phyloP scores from a whole-genome alignment of 306 rosid species.

The Vigna hirtella region DNA sequence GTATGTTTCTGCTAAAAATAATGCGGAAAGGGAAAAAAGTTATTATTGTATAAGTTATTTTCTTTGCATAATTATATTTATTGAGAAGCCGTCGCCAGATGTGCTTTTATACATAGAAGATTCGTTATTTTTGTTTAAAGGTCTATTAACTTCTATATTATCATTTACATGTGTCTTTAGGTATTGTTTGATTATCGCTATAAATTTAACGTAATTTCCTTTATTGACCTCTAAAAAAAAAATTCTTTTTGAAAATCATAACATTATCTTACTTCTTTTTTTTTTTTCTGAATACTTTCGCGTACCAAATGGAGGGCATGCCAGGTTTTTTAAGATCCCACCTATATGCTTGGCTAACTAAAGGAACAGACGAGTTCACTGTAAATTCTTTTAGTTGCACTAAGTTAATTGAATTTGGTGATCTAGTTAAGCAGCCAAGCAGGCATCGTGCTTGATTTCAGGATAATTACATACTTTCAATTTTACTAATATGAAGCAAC shows the following conservation, averaged over 20 bases:
- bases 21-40: neutral
- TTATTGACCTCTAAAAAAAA: neutral
- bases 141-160: neutral
- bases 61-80: conserved; percentile 30
- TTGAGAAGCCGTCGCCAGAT: conserved; percentile 13
- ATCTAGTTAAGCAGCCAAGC: conserved; percentile 23
- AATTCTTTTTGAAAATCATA: conserved; percentile 13
- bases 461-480: conserved; percentile 13
- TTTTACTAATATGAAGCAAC: neutral
- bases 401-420: conserved; percentile 30
- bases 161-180: conserved; percentile 22
- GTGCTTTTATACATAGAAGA: neutral
- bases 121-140: conserved; percentile 7
- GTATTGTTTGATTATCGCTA: neutral
- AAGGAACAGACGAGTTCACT: conserved; percentile 20
- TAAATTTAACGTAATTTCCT: conserved; percentile 2
- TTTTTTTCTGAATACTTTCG: conserved; percentile 22
- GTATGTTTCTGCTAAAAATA: neutral
- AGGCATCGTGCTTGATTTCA: conserved; percentile 29
- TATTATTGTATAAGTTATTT: neutral
- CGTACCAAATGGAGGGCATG: neutral
- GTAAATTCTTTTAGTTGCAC: neutral
- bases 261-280: neutral
- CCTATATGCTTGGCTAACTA: neutral
- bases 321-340: neutral